These are phyloP conservation scores for Yarrowia yakushimensis DNA, from an alignment of 805 yeast genomes.

Conservation along the genomic window DNA sequence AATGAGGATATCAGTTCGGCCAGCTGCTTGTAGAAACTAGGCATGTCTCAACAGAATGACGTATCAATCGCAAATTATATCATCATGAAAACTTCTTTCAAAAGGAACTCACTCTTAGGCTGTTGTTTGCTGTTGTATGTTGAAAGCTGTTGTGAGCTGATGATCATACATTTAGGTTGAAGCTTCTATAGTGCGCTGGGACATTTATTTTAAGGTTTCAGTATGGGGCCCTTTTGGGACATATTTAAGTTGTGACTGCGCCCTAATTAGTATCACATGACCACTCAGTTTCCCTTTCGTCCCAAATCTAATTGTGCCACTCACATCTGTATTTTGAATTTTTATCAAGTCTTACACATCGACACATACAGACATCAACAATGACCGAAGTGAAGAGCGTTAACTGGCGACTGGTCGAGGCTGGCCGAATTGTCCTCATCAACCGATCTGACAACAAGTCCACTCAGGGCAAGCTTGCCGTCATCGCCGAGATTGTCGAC, in stretches of 20 bases:
- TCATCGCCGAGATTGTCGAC: slow-evolving; percentile 98
- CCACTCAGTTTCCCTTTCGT: slow-evolving; percentile 21
- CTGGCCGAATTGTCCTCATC: slow-evolving; percentile 96
- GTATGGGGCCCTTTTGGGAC: neutral
- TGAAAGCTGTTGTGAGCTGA: neutral
- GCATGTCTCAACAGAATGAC: slow-evolving; percentile 26
- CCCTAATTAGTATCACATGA: slow-evolving; percentile 22
- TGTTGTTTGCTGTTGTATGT: neutral
- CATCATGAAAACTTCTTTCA: slow-evolving; percentile 40
- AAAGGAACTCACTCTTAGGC: slow-evolving; percentile 7
- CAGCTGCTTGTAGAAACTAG: slow-evolving; percentile 25
- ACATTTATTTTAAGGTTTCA: neutral
- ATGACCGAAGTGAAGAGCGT: slow-evolving; percentile 81
- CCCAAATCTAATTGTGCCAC: slow-evolving; percentile 25
- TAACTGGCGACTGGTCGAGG: slow-evolving; percentile 99
- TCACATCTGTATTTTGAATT: slow-evolving; percentile 24
- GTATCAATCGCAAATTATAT: slow-evolving; percentile 55
- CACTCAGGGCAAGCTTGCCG: slow-evolving; percentile 78
- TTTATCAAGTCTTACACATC: slow-evolving; percentile 24
- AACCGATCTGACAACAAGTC: slow-evolving; percentile 56
- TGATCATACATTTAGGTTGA: neutral
- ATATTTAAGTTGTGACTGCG: neutral
- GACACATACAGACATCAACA: slow-evolving; percentile 25
- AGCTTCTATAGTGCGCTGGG: neutral
- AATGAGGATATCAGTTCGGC: slow-evolving; percentile 18